phyloP scores from a whole-genome alignment of 176 grass and related monocot species.

The Leersia perrieri region DNA sequence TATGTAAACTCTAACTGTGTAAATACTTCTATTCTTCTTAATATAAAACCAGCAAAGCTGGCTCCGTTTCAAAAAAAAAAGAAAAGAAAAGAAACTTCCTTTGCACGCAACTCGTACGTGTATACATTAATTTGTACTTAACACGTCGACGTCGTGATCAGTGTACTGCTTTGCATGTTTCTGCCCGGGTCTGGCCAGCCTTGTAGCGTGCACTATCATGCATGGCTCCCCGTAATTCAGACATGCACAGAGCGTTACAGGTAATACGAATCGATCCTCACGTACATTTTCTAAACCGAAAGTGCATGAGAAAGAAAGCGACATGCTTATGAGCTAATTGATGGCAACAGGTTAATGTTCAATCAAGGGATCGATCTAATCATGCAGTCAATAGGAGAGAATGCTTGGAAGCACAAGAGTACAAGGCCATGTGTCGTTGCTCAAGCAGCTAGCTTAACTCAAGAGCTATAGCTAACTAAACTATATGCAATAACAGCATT shows the following conservation, averaged over 20 bases:
- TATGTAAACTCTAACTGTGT: too few relatives aligned
- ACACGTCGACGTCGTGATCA: conserved; percentile 12
- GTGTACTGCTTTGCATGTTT: neutral
- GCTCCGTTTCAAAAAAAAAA: neutral
- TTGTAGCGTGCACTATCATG: conserved; percentile 43
- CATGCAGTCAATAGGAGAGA: conserved; percentile 39
- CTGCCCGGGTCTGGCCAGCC: neutral
- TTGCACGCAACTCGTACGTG: neutral
- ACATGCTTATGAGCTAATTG: conserved; percentile 21
- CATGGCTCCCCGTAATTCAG: conserved; percentile 39
- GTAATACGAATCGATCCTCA: conserved; percentile 32
- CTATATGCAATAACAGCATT: neutral
- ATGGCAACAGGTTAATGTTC: neutral
- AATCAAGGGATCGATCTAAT: conserved; percentile 28
- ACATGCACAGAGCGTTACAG: neutral
- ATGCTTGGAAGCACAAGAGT: neutral
- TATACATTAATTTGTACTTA: neutral
- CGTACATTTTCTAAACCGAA: conserved; percentile 37
- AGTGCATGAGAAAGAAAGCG: conserved; percentile 25
- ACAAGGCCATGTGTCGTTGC: conserved; percentile 47
- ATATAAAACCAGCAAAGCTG: neutral
- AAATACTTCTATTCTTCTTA: neutral
- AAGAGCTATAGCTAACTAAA: neutral
- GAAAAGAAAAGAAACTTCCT: neutral
- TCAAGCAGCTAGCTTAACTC: conserved; percentile 1